phyloP scores from a whole-genome alignment of 345 rosid genomes.

The Mallotus nudiflorus region DNA sequence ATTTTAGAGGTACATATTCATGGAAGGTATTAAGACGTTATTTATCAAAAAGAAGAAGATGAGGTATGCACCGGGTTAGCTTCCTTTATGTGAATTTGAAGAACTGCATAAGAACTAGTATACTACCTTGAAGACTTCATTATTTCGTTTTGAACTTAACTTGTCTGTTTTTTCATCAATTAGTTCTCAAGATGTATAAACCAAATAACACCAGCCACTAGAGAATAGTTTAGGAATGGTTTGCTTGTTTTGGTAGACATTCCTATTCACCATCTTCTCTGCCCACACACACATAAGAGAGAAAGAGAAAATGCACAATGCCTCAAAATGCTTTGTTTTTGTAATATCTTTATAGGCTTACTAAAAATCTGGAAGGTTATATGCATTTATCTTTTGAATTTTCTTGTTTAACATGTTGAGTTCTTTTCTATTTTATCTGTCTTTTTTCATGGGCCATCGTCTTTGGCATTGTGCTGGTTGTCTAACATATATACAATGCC shows the following conservation, averaged over 20 bases:
- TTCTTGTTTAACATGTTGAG: background rate
- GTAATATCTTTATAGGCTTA: background rate
- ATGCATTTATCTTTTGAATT: background rate
- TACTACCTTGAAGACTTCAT: background rate
- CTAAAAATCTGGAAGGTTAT: background rate
- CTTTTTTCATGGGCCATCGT: constrained; percentile 4
- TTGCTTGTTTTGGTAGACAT: no score
- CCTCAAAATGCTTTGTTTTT: background rate
- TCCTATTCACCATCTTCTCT: background rate
- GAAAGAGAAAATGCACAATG: background rate
- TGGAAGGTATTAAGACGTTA: background rate
- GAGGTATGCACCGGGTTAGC: background rate
- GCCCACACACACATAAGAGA: background rate
- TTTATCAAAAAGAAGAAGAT: no score
- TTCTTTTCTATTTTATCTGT: background rate
- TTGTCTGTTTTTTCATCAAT: background rate
- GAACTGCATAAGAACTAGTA: background rate
- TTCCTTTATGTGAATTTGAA: background rate
- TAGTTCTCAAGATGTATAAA: background rate
- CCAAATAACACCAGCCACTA: background rate
- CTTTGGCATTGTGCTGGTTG: background rate
- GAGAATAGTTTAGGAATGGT: background rate
- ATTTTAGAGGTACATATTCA: background rate
- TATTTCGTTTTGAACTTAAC: background rate
- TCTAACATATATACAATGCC: background rate